phyloP scores from a whole-genome alignment of 2,329 filamentous ascomycete genomes.

The Colletotrichum lindemuthianum region DNA sequence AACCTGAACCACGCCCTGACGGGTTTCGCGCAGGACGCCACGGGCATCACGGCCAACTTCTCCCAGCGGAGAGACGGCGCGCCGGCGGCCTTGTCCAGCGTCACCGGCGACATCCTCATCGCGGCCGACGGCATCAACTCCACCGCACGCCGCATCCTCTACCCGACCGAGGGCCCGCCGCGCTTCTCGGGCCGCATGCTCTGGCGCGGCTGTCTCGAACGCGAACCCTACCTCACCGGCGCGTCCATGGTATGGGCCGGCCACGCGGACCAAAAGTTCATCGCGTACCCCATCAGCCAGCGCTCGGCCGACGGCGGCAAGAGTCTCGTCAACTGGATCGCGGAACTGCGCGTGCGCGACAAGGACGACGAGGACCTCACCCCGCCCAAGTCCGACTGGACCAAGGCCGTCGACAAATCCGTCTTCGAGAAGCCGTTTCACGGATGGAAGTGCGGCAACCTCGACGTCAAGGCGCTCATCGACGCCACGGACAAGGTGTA shows the following conservation, averaged over 20 bases:
- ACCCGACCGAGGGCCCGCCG: constrained; percentile 21
- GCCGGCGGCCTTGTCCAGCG: constrained; percentile 3
- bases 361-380: constrained; percentile 15
- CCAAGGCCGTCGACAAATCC: constrained; percentile 20
- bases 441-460: constrained; percentile 13
- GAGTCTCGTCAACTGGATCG: constrained; percentile 30
- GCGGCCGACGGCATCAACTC: constrained; percentile 33
- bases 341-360: constrained; percentile 21
- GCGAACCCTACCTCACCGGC: constrained; percentile 17
- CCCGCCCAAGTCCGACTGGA: constrained; percentile 23
- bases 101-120: constrained; percentile 18
- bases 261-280: constrained; percentile 30
- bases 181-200: constrained; percentile 28
- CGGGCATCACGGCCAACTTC: constrained; percentile 14
- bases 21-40: constrained; percentile 9
- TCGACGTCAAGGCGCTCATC: constrained; percentile 22
- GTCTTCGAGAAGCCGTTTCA: constrained; percentile 18
- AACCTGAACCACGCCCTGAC: constrained; percentile 22
- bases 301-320: constrained; percentile 13
- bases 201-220: constrained; percentile 26
- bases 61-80: constrained; percentile 15
- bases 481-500: constrained; percentile 20
- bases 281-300: constrained; percentile 27
- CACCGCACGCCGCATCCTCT: constrained; percentile 12
- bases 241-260: constrained; percentile 31